A percentile compares a stretch with the other conserved stretches of the same genome.
phyloP scores from a whole-genome alignment of 2,329 filamentous ascomycete genomes.

The Sclerotinia minor region DNA sequence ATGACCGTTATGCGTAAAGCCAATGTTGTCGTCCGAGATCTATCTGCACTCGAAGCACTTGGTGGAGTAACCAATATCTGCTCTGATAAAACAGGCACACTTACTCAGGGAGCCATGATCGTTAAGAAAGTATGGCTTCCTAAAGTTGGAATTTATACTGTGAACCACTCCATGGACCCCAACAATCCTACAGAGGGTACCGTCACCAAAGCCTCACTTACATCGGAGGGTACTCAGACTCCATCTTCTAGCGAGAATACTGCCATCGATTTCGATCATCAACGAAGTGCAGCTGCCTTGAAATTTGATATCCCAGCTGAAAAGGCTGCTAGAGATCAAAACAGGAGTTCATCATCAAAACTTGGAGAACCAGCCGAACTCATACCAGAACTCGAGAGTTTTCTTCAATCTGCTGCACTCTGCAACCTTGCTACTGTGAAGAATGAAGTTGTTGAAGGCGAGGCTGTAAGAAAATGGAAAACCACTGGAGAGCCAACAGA shows the following conservation, averaged over 20 bases:
- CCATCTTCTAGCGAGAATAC: slow-evolving; percentile 42
- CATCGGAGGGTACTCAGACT: neutral
- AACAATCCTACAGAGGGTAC: slow-evolving; percentile 55
- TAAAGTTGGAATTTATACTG: slow-evolving; percentile 51
- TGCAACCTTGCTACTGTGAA: slow-evolving; percentile 64
- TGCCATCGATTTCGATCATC: slow-evolving; percentile 58
- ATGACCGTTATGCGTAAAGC: slow-evolving; percentile 59
- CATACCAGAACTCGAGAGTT: slow-evolving; percentile 52
- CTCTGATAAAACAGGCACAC: slow-evolving; percentile 75
- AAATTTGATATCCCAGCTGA: slow-evolving; percentile 49
- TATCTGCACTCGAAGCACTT: slow-evolving; percentile 56
- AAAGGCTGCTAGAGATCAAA: slow-evolving; percentile 44
- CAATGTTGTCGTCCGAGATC: slow-evolving; percentile 58
- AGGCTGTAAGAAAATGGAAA: slow-evolving; percentile 56
- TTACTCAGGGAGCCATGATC: slow-evolving; percentile 62
- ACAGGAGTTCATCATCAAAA: slow-evolving; percentile 33
- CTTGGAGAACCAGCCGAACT: slow-evolving; percentile 38
- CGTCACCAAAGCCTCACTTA: slow-evolving; percentile 43
- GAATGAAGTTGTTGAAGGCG: slow-evolving; percentile 63
- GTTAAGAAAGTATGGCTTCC: slow-evolving; percentile 59
- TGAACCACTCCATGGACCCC: slow-evolving; percentile 54
- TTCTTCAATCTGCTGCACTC: slow-evolving; percentile 59
- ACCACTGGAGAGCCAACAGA: slow-evolving; percentile 69
- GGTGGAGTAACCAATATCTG: slow-evolving; percentile 67
- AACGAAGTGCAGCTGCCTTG: slow-evolving; percentile 59